phyloP scores from a whole-genome alignment of 768 basidiomycete genomes.

The Mycena crocata region DNA sequence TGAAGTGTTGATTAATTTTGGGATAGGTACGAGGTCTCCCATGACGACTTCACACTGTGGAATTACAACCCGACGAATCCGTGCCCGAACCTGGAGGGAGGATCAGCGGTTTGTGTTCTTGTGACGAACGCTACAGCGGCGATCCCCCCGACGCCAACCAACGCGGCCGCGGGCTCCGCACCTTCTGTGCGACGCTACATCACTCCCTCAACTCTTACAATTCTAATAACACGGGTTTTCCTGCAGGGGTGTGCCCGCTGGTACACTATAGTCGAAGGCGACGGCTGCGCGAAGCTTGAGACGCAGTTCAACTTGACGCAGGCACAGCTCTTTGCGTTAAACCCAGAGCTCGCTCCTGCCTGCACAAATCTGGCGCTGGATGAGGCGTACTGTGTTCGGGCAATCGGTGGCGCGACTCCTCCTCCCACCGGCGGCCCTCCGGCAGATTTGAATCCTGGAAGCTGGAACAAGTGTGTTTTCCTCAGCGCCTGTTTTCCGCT shows the following conservation, averaged over 20 bases:
- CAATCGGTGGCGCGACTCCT: background rate
- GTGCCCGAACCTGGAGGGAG: slow-evolving; percentile 6
- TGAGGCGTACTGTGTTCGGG: slow-evolving; percentile 10
- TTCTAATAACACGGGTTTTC: background rate
- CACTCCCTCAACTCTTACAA: background rate
- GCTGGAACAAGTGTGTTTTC: slow-evolving; percentile 4
- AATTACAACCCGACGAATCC: background rate
- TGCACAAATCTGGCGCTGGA: slow-evolving; percentile 8
- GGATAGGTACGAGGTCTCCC: background rate
- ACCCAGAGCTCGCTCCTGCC: slow-evolving; percentile 7
- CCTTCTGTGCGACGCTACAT: background rate
- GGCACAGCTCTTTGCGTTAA: background rate
- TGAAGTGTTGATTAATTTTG: background rate
- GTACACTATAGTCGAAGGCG: slow-evolving; percentile 8
- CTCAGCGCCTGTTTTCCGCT: background rate
- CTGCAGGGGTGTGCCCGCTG: background rate
- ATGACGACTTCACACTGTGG: slow-evolving; percentile 1
- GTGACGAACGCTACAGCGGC: slow-evolving; percentile 7
- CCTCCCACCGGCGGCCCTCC: slow-evolving; percentile 4
- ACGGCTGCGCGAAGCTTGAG: slow-evolving; percentile 10
- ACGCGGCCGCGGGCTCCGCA: slow-evolving; percentile 13
- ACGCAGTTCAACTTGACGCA: background rate
- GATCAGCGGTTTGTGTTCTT: slow-evolving; percentile 5
- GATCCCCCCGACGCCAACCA: slow-evolving; percentile 6
- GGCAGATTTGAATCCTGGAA: slow-evolving; percentile 1